These are phyloP conservation scores for Ascochyta clinopodiicola DNA, from an alignment of 2,329 filamentous ascomycete genomes.

Conservation along the genomic window DNA sequence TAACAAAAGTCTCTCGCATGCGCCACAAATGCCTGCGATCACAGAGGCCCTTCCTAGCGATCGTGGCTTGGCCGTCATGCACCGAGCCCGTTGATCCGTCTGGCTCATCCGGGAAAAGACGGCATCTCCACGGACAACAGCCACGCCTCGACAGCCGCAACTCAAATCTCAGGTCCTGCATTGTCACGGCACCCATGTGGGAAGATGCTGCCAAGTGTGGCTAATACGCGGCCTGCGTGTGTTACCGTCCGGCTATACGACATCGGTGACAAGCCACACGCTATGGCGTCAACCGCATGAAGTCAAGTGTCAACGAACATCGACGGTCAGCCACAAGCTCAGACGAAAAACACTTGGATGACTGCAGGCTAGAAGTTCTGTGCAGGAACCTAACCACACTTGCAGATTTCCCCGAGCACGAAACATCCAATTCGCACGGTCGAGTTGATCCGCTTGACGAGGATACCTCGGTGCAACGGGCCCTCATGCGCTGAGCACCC, in stretches of 20 bases:
- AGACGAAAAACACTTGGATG: conserved; percentile 1
- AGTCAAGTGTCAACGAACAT: conserved; percentile 5
- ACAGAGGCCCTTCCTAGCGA: conserved; percentile 3
- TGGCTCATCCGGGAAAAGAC: conserved; percentile 4
- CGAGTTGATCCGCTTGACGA: conserved; percentile 3
- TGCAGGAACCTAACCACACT: conserved; percentile 14
- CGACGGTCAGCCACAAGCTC: conserved; percentile 14
- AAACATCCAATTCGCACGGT: neutral
- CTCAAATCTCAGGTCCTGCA: neutral
- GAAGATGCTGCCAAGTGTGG: conserved; percentile 9
- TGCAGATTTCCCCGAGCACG: conserved; percentile 12
- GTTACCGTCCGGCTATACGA: neutral
- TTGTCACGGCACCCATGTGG: neutral
- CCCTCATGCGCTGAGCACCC: neutral
- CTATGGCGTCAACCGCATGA: conserved; percentile 4
- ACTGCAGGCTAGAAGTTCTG: conserved; percentile 12
- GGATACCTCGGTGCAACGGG: conserved; percentile 6
- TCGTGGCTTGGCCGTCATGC: conserved; percentile 13
- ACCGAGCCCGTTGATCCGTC: conserved; percentile 9
- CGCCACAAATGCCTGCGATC: conserved; percentile 7
- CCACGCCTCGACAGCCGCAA: conserved; percentile 5
- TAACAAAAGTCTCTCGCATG: conserved; percentile 13
- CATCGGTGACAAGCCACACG: conserved; percentile 8
- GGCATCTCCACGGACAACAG: conserved; percentile 8
- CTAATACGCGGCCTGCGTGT: conserved; percentile 6